phyloP scores from a whole-genome alignment of 192 early-diverging fungal genomes.

The Geranomyces michiganensis region DNA sequence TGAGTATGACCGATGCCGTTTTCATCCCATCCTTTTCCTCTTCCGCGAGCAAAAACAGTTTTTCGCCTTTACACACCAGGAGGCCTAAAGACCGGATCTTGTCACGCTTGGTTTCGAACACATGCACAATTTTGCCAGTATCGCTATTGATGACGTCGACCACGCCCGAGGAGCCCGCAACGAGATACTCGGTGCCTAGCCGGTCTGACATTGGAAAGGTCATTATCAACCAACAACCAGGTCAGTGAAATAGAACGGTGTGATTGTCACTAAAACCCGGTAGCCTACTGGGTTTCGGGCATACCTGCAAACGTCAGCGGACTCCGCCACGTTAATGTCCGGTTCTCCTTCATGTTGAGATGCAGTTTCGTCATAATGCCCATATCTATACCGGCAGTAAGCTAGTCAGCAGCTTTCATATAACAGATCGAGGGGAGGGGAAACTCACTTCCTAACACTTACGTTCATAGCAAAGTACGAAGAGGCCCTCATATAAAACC shows the following conservation, averaged over 20 bases:
- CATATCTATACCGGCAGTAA: slow-evolving; percentile 28
- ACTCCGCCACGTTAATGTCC: slow-evolving; percentile 52
- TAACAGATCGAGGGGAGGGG: background rate
- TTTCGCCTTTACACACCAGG: slow-evolving; percentile 38
- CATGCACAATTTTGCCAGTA: slow-evolving; percentile 58
- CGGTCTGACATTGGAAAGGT: slow-evolving; percentile 47
- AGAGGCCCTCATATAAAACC: slow-evolving; percentile 32
- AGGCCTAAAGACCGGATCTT: slow-evolving; percentile 47
- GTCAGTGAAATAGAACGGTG: too few species aligned
- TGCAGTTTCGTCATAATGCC: slow-evolving; percentile 38
- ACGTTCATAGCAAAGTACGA: slow-evolving; percentile 52
- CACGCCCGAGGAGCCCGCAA: slow-evolving; percentile 52
- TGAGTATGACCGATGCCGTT: slow-evolving; percentile 44
- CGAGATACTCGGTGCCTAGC: slow-evolving; percentile 47
- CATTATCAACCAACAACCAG: too few species aligned
- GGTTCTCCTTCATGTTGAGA: slow-evolving; percentile 33
- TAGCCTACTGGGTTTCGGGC: too few species aligned
- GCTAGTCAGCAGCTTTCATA: background rate
- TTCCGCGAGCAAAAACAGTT: slow-evolving; percentile 52
- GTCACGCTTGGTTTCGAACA: slow-evolving; percentile 59
- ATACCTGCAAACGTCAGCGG: slow-evolving; percentile 52
- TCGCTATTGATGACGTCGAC: slow-evolving; percentile 55
- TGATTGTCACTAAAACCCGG: too few species aligned
- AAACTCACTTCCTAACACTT: slow-evolving; percentile 1
- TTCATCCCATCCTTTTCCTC: slow-evolving; percentile 53